Evolutionary conservation across 345 rosid genomes (phyloP).

Genomic region (Gossypium raimondii): DNA sequence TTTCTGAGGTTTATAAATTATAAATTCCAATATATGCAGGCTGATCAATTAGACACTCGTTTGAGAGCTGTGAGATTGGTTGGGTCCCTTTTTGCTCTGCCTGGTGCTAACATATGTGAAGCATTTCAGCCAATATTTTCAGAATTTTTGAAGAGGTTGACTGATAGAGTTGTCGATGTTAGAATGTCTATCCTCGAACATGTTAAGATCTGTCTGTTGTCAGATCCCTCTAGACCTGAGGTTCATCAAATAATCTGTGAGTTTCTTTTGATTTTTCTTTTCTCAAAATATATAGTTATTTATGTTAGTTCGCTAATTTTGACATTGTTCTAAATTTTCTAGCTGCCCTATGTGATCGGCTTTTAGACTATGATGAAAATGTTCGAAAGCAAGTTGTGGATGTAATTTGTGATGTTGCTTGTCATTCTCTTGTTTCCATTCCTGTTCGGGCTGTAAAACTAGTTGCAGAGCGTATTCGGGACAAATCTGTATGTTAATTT

Average conservation of each 20-base stretch:
- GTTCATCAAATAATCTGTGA: conserved; percentile 77
- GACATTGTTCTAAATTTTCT: conserved; percentile 24
- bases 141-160: conserved; percentile 89
- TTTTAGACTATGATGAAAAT: conserved; percentile 95
- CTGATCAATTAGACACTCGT: conserved; percentile 82
- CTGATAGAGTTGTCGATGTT: conserved; percentile 83
- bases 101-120: conserved; percentile 58
- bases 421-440: conserved; percentile 52
- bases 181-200: conserved; percentile 86
- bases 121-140: conserved; percentile 75
- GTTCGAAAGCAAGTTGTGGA: conserved; percentile 93
- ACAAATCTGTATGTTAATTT: conserved; percentile 73
- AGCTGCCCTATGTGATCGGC: conserved; percentile 96
- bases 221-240: conserved; percentile 66
- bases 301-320: conserved; percentile 19
- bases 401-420: conserved; percentile 80
- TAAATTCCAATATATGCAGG: conserved; percentile 46
- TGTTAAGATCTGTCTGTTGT: conserved; percentile 74
- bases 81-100: conserved; percentile 83
- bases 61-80: conserved; percentile 78
- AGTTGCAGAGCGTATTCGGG: conserved; percentile 88
- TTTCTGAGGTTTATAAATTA: conserved; percentile 25
- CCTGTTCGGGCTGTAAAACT: conserved; percentile 72
- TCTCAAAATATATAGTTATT: neutral
- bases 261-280: conserved; percentile 22